phyloP scores from a whole-genome alignment of 2,329 filamentous ascomycete genomes.

The Sphaceloma murrayae region DNA sequence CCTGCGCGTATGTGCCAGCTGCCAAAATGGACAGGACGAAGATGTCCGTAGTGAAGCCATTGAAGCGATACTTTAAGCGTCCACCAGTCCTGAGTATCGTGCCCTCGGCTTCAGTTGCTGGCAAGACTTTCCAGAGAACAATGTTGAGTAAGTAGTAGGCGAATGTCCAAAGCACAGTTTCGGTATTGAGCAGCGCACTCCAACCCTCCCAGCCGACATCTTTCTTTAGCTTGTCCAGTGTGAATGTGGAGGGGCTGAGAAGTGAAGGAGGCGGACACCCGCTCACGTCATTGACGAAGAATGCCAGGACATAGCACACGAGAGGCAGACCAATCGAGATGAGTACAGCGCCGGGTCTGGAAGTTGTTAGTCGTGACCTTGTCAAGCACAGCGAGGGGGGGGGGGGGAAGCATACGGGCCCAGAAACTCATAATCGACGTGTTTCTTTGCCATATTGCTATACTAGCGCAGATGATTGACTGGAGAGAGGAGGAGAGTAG shows the following conservation, averaged over 20 bases:
- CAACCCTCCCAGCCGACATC: conserved; percentile 81
- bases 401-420: conserved; percentile 36
- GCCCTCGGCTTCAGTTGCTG: conserved; percentile 62
- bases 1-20: conserved; percentile 65
- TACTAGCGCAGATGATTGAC: too few species aligned
- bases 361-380: conserved; percentile 4
- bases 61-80: conserved; percentile 69
- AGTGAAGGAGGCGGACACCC: conserved; percentile 82
- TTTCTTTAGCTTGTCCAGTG: conserved; percentile 58
- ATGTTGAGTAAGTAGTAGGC: conserved; percentile 72
- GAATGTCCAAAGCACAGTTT: conserved; percentile 59
- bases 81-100: conserved; percentile 61
- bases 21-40: conserved; percentile 61
- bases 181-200: conserved; percentile 57
- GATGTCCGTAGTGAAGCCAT: conserved; percentile 59
- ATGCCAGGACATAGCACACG: conserved; percentile 68
- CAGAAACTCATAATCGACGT: conserved; percentile 39
- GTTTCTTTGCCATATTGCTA: conserved; percentile 20
- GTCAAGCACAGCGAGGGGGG: neutral
- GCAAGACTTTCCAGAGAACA: conserved; percentile 65
- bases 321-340: conserved; percentile 75
- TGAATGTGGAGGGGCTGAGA: conserved; percentile 48
- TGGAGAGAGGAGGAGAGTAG: neutral
- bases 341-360: conserved; percentile 63
- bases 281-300: conserved; percentile 84